These are phyloP conservation scores for Yamadazyma conglobata DNA, from an alignment of 1,139 yeast genomes.

Conservation along the genomic window DNA sequence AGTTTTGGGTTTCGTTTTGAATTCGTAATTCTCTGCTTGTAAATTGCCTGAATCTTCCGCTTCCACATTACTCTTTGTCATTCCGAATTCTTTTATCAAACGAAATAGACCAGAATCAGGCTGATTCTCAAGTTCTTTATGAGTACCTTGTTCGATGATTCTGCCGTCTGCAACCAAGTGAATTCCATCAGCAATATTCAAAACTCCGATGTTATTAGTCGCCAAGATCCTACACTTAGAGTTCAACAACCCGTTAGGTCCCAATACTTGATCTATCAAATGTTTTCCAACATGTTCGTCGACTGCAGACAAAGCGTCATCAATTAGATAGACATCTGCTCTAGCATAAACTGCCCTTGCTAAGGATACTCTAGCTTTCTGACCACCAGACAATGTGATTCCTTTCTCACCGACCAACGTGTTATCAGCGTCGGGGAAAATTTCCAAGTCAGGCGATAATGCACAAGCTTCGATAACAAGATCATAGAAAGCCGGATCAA, in stretches of 20 bases:
- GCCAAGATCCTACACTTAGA: slow-evolving; percentile 32
- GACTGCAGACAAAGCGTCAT: slow-evolving; percentile 37
- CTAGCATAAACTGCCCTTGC: slow-evolving; percentile 41
- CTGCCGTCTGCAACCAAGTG: slow-evolving; percentile 23
- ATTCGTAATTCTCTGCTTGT: no score
- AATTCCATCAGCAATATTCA: slow-evolving; percentile 27
- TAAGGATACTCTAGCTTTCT: slow-evolving; percentile 37
- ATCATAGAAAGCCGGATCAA: slow-evolving; percentile 25
- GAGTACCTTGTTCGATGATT: slow-evolving; percentile 33
- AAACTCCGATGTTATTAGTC: slow-evolving; percentile 35
- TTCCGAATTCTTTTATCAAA: slow-evolving; percentile 24
- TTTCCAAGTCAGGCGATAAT: slow-evolving; percentile 28
- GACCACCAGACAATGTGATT: slow-evolving; percentile 43
- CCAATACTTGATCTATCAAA: slow-evolving; percentile 28
- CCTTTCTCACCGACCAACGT: slow-evolving; percentile 44
- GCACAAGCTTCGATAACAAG: slow-evolving; percentile 35
- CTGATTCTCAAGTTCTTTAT: slow-evolving; percentile 23
- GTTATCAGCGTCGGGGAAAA: slow-evolving; percentile 37
- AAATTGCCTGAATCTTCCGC: slow-evolving; percentile 3
- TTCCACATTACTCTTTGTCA: slow-evolving; percentile 7
- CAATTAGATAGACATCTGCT: slow-evolving; percentile 36
- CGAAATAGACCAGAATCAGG: slow-evolving; percentile 19
- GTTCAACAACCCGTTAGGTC: slow-evolving; percentile 27
- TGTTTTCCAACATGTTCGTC: slow-evolving; percentile 37
- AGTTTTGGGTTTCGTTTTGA: slow-evolving; percentile 1